Base-by-base conservation (phyloP, 345 rosid genomes). In the Aurinia saxatilis region DNA sequence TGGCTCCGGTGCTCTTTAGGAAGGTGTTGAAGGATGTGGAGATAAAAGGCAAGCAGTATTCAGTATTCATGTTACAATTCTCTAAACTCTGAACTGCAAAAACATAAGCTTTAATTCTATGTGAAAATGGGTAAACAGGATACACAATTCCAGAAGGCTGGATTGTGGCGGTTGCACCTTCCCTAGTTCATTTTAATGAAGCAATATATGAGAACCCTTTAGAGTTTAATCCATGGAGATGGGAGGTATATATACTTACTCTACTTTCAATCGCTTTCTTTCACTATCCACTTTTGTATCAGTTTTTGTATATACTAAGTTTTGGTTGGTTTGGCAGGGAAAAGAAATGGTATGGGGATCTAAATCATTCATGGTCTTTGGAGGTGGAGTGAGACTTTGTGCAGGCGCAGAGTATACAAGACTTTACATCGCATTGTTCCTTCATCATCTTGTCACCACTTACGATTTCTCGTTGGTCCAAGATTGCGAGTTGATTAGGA, bases 391-490 rank as follows among this genome's bases (percentile, higher is more conserved):
- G 0, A 81, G 88, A 60, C 81, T 62, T 1, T 75, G 85, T 23
- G 71, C 50, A n/a, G 85, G 83, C 31, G 76, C 85, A 31, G 80
- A 76, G 18, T 76, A 73, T 11, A 63, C 77, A 5, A 83, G 82
- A 50, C 73, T 78, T 37, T 76, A 75, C 23, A 49, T 67, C 41
- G 60, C 84, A 0, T 13, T 68, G 5, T 79, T 77, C 25, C 61
- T 80, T 7, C 83, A 73, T 57, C 35, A 61, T 56, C 30, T 73
- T 34, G 66, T 73, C 25, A 74, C 74, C 1, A 62, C 53, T 12
- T 73, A 78, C 64, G 29, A 59, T 78, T 78, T 46, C 18, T 63
- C 74, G 0, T 13, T 57, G 14, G 10, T 15, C 40, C 19, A 68
- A 64, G 61, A 67, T 45, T 63, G 77, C 14, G 69, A 73, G 21